Evolutionary conservation across 2,329 filamentous ascomycete species (phyloP), one percentile per base, ranked within the genome.

Genomic region (Aspergillus proliferans): DNA sequence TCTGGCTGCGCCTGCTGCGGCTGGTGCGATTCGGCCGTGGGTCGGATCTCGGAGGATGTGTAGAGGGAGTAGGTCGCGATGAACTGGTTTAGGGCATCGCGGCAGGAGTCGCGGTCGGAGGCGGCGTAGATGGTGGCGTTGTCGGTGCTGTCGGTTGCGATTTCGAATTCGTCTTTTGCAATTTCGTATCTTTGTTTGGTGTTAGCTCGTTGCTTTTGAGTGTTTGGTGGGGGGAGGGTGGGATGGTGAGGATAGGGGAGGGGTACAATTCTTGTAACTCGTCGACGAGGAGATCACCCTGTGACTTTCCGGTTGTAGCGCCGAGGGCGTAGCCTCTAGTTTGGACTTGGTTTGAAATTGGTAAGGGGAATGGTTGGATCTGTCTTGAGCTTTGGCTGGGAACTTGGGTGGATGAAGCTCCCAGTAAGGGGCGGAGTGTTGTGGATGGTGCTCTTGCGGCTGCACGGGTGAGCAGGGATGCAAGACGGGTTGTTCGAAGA

Each of bases 161-260:
- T 76, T 60, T 76, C 73, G 49, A 76, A 73, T 57, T 76, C 73
- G 54, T 76, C 74, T 50, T 69, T 68, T 3, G 74, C 72, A 1
- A 68, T 69, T 48, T 71, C 68, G 52, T 74, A 74, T 43, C 71
- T 69, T 10, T 57, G 45, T 12, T 41, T 19, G n/a, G 43, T 47
- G 50, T 59, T 47, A 50, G 30, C 42, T 8, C 33, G 19, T 46
- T 22, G 47, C 1, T 26, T 21, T 39, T 38, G 18, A 44, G n/a
- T 7, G 8, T 34, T 36, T 36, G 5, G 8, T 4, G 33, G 12
- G 4, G 14, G 14, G 14, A n/a, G 12, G 33, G 33, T 36, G 33
- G 7, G 33, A 9, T 21, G 14, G 7, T 19, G 19, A 12, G 40
- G 22, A 14, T 9, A 39, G 26, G 14, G n/a, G 18, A 15, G 8